A percentile compares a stretch with the other conserved stretches of the same genome.
Conservation (phyloP, 805 yeast species). For the Cephaloascus albidus region DNA sequence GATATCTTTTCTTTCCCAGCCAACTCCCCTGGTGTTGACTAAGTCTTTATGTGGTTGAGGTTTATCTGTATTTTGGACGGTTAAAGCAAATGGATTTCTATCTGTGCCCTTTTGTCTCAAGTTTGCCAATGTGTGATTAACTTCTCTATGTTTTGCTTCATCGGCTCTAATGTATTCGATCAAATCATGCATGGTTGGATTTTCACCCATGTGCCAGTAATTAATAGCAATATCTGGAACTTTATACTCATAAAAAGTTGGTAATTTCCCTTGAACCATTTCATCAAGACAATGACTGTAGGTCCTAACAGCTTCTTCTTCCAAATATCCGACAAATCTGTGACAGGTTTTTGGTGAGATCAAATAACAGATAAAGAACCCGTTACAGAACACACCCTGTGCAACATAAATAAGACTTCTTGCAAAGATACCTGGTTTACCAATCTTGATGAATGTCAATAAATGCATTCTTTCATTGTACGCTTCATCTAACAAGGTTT, state of each 20-base stretch:
- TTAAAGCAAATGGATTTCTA: conserved; percentile 57
- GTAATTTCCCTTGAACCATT: conserved; percentile 37
- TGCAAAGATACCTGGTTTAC: conserved; percentile 53
- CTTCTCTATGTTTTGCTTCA: conserved; percentile 74
- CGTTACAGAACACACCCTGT: conserved; percentile 63
- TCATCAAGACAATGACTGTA: conserved; percentile 54
- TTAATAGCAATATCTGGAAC: conserved; percentile 53
- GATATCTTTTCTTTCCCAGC: conserved; percentile 31
- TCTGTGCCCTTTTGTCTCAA: conserved; percentile 37
- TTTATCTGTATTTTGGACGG: conserved; percentile 22
- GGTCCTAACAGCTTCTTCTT: conserved; percentile 68
- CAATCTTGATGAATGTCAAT: conserved; percentile 56
- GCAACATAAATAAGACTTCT: conserved; percentile 45
- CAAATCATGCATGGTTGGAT: conserved; percentile 49
- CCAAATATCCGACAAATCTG: conserved; percentile 69
- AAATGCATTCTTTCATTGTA: conserved; percentile 75
- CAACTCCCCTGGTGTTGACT: conserved; percentile 18
- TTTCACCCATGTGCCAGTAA: conserved; percentile 52
- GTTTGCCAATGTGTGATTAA: conserved; percentile 69
- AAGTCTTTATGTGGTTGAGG: conserved; percentile 30
- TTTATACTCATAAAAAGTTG: conserved; percentile 31
- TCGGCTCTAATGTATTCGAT: conserved; percentile 60
- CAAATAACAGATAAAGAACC: conserved; percentile 53
- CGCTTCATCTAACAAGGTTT: conserved; percentile 65
- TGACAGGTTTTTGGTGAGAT: conserved; percentile 58